Percentiles rank a stretch among this genome's conserved stretches.
phyloP scores from a whole-genome alignment of 2,329 filamentous ascomycete species.

The Beauveria medogensis region DNA sequence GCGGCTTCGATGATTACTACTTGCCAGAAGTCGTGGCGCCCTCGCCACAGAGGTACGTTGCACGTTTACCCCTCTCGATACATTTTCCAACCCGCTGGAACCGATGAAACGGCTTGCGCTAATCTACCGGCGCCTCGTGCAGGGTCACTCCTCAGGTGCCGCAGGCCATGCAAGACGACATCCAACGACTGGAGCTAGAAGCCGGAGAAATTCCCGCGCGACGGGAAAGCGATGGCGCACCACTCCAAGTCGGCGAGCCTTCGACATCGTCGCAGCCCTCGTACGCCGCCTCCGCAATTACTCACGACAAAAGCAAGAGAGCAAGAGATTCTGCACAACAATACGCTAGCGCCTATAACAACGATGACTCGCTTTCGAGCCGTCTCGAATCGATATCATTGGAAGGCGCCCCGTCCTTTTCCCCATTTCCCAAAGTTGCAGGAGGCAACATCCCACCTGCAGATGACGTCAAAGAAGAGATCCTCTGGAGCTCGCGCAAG shows the following conservation, averaged over 20 bases:
- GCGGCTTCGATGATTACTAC: slow-evolving; percentile 51
- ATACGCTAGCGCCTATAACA: slow-evolving; percentile 27
- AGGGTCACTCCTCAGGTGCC: slow-evolving; percentile 94
- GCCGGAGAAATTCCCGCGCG: slow-evolving; percentile 39
- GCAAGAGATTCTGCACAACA: background rate
- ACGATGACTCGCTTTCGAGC: slow-evolving; percentile 27
- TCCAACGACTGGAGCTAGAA: slow-evolving; percentile 84
- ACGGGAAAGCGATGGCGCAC: slow-evolving; percentile 15
- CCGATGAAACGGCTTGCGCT: background rate
- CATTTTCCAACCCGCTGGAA: background rate
- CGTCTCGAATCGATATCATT: slow-evolving; percentile 37
- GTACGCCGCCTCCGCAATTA: slow-evolving; percentile 24
- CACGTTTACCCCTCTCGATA: background rate
- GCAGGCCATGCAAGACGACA: slow-evolving; percentile 90
- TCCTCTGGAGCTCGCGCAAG: slow-evolving; percentile 74
- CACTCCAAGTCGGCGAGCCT: slow-evolving; percentile 16
- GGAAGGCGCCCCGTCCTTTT: slow-evolving; percentile 65
- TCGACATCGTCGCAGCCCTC: slow-evolving; percentile 15
- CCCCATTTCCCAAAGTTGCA: slow-evolving; percentile 79
- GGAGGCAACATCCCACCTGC: slow-evolving; percentile 87
- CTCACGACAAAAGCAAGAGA: slow-evolving; percentile 24
- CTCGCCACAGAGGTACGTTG: slow-evolving; percentile 47
- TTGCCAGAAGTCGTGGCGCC: slow-evolving; percentile 54
- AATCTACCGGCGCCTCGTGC: slow-evolving; percentile 19
- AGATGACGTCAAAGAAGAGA: slow-evolving; percentile 88